Percentiles rank a stretch among this genome's conserved stretches.
Evolutionary conservation across 208 protist species (phyloP).

Genomic region (Naegleria gruberi): DNA sequence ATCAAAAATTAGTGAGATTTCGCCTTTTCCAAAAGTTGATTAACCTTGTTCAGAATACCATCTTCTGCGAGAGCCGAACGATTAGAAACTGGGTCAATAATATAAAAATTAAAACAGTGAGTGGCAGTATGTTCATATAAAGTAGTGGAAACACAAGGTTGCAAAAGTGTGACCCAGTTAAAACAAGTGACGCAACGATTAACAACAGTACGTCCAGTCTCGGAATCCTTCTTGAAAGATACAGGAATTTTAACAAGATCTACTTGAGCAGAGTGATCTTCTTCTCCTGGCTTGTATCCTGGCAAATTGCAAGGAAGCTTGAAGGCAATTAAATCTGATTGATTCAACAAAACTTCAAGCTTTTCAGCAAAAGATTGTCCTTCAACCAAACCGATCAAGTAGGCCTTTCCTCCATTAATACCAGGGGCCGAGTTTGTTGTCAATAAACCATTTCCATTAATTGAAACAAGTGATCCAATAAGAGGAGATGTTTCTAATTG

Average conservation of each 20-base stretch:
- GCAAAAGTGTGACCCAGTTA: neutral
- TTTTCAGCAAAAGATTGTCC: neutral
- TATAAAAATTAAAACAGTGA: conserved; percentile 5
- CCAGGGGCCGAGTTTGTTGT: neutral
- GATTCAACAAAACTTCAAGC: neutral
- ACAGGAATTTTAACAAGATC: neutral
- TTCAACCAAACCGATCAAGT: neutral
- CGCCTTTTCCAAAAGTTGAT: neutral
- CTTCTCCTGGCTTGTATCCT: neutral
- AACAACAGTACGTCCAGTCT: neutral
- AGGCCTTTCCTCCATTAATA: neutral
- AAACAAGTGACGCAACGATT: neutral
- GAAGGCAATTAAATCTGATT: neutral
- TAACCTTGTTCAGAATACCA: neutral
- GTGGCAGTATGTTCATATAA: neutral
- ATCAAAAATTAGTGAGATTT: no score
- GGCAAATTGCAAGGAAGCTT: neutral
- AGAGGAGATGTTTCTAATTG: neutral
- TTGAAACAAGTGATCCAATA: neutral
- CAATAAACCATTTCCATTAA: neutral
- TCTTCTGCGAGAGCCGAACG: neutral
- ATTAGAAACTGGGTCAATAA: neutral
- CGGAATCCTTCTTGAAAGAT: neutral
- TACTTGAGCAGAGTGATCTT: neutral
- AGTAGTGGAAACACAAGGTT: neutral